Base-by-base conservation (phyloP, 441 rosid species). In the Populus hybrid region DNA sequence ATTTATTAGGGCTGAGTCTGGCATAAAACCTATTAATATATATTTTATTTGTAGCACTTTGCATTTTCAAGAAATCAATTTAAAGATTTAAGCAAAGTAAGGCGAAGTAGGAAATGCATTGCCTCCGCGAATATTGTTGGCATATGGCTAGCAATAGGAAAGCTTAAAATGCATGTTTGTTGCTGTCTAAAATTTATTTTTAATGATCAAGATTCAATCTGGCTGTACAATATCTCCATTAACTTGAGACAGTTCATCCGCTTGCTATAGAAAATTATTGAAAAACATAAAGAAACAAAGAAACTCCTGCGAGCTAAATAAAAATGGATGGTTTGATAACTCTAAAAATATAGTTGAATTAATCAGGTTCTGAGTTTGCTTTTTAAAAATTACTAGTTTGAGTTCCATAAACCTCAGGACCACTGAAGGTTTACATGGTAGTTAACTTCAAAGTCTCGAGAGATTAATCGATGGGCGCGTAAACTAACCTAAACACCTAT, bases 401-500 rank as follows among this genome's bases (percentile, higher is more conserved):
- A 29, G 31, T 29, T 29, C 0, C 4, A 29, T 29, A 29, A 29
- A 38, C 0, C 0, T 38, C 0, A 38, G 0, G 0, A 8, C 1
- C 1, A 38, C 0, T 38, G 0, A 0, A 38, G 0, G 1, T 0
- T 38, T 1, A 8, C 0, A 38, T 38, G 0, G 2, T 38, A 2
- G 0, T 38, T 38, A 38, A 36, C 1, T 36, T 36, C 10, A 36
- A 1, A 1, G 1, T 0, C 40, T 36, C 0, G 0, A 1, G 0
- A 0, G 0, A 36, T 36, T 36, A 36, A 36, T 36, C 1, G 0
- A 36, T 1, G 31, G 4, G 3, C 0, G 0, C 0, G 31, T 29
- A 29, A 2, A 36, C 1, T 0, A 0, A 29, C 3, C 4, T 36
- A 0, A 36, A 36, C 10, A 38, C 10, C 42, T 1, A 38, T 1